phyloP scores from a whole-genome alignment of 2,329 filamentous ascomycete genomes.

The Penicillium palitans region DNA sequence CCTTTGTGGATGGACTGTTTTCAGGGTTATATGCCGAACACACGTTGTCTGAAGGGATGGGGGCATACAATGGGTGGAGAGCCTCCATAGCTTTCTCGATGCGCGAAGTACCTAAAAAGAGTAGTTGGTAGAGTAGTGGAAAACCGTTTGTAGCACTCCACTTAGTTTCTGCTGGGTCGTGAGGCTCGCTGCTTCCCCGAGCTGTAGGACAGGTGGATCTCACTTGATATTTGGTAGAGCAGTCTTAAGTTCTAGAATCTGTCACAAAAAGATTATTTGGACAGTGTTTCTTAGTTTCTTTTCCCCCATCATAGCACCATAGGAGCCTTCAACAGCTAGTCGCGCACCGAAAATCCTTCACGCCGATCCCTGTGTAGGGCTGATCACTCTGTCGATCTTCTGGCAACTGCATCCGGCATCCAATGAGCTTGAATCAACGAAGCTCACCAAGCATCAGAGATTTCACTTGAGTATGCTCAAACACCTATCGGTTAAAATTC shows the following conservation, averaged over 20 bases:
- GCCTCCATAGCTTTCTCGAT: background rate
- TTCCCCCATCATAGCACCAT: no score
- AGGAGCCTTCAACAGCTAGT: background rate
- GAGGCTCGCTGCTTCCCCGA: background rate
- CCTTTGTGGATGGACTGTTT: background rate
- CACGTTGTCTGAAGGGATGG: background rate
- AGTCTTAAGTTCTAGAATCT: background rate
- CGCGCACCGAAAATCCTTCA: background rate
- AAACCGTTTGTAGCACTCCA: no score
- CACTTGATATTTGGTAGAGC: background rate
- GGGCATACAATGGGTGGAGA: conserved; percentile 6
- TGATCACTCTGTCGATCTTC: background rate
- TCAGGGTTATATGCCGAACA: background rate
- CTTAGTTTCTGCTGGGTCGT: background rate
- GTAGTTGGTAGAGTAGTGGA: no score
- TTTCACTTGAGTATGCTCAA: background rate
- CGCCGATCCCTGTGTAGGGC: background rate
- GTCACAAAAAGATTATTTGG: background rate
- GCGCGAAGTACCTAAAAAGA: background rate
- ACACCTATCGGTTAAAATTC: background rate
- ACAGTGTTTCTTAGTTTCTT: background rate
- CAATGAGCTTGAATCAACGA: background rate
- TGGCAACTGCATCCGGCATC: conserved; percentile 13
- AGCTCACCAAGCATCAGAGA: background rate
- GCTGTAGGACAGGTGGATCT: background rate